These are phyloP conservation scores for Cucurbitaria berberidis DNA, from an alignment of 2,329 filamentous ascomycete species.

Conservation along the genomic window DNA sequence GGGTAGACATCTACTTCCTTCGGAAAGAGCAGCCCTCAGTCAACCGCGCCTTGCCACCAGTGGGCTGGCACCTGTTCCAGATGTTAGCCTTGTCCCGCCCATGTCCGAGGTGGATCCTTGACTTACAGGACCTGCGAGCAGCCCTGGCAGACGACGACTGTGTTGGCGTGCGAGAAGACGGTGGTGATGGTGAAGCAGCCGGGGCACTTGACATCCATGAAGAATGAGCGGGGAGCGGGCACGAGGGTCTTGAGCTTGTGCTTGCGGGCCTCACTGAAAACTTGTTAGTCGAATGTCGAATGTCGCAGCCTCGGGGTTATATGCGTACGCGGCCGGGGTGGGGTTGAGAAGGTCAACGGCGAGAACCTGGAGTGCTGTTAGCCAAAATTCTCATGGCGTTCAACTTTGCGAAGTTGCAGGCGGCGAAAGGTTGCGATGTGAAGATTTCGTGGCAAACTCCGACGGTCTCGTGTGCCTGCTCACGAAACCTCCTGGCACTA, in stretches of 20 bases:
- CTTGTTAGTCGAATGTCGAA: slow-evolving; percentile 34
- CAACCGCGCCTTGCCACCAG: slow-evolving; percentile 97
- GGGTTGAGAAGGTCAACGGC: slow-evolving; percentile 99
- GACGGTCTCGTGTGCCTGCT: slow-evolving; percentile 43
- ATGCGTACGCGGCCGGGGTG: slow-evolving; percentile 74
- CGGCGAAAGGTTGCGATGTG: slow-evolving; percentile 26
- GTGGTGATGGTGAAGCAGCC: slow-evolving; percentile 99
- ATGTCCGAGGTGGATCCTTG: slow-evolving; percentile 4
- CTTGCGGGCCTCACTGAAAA: slow-evolving; percentile 84
- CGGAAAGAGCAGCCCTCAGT: slow-evolving; percentile 99
- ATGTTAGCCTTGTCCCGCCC: slow-evolving; percentile 31
- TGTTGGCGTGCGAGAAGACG: slow-evolving; percentile 99
- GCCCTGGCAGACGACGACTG: slow-evolving; percentile 98
- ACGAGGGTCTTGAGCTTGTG: slow-evolving; percentile 99
- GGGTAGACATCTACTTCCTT: slow-evolving; percentile 83
- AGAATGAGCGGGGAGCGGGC: slow-evolving; percentile 96
- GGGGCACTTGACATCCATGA: slow-evolving; percentile 99
- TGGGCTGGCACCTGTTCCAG: slow-evolving; percentile 79
- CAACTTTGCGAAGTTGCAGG: slow-evolving; percentile 12
- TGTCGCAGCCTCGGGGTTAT: slow-evolving; percentile 14
- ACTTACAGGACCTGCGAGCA: slow-evolving; percentile 90
- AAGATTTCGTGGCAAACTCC: slow-evolving; percentile 39
- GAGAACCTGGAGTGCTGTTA: slow-evolving; percentile 77
- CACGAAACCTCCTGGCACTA: slow-evolving; percentile 13
- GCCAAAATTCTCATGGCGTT: slow-evolving; percentile 18